Conservation (phyloP, 805 yeast species). For the Saccharomycopsis fodiens region DNA sequence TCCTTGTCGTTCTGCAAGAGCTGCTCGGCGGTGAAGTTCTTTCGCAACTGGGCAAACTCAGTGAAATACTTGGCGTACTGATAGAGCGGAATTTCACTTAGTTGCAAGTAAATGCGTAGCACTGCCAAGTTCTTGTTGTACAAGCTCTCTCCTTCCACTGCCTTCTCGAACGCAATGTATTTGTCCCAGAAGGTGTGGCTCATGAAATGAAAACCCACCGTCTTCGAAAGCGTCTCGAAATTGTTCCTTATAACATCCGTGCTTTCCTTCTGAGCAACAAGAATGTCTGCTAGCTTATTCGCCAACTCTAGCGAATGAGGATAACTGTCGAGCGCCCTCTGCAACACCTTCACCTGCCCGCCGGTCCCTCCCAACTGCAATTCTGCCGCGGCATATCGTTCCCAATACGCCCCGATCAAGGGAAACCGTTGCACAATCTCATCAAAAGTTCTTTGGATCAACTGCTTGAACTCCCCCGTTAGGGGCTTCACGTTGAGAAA, state of each 20-base stretch:
- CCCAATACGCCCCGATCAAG: constrained; percentile 55
- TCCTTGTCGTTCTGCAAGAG: constrained; percentile 21
- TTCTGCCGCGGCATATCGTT: constrained; percentile 45
- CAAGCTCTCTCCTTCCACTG: constrained; percentile 20
- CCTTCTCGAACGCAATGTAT: constrained; percentile 51
- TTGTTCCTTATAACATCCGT: constrained; percentile 29
- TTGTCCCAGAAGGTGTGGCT: constrained; percentile 82
- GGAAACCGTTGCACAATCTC: constrained; percentile 50
- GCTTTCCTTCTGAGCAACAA: constrained; percentile 33
- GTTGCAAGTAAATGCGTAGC: constrained; percentile 34
- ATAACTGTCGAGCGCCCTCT: constrained; percentile 38
- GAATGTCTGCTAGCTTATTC: constrained; percentile 55
- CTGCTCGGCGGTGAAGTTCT: constrained; percentile 17
- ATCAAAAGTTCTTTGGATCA: constrained; percentile 29
- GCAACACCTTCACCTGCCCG: constrained; percentile 39
- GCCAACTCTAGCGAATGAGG: constrained; percentile 61
- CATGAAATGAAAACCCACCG: constrained; percentile 64
- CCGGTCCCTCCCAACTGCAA: constrained; percentile 49
- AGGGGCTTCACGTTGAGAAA: constrained; percentile 8
- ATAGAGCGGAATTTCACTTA: constrained; percentile 63
- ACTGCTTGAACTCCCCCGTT: constrained; percentile 9
- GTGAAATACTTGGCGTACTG: constrained; percentile 76
- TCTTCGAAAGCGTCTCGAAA: constrained; percentile 41
- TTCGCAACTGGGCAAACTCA: constrained; percentile 32
- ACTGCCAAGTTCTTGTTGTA: constrained; percentile 32